A percentile compares a stretch with the other conserved stretches of the same genome.
phyloP scores from a whole-genome alignment of 352 stramenopile genomes.

The Thraustotheca clavata region DNA sequence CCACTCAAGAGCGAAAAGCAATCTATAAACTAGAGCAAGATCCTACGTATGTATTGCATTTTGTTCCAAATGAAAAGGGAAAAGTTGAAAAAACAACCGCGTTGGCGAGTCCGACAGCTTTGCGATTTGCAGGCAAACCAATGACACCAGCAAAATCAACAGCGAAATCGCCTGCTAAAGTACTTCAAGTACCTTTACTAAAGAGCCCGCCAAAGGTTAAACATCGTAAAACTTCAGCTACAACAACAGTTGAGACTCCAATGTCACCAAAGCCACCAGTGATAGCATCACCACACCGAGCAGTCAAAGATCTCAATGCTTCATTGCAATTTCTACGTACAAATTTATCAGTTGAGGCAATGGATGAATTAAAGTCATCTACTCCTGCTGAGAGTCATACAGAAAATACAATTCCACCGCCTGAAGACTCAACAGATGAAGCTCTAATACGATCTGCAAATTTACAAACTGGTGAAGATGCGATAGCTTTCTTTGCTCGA shows the following conservation, averaged over 20 bases:
- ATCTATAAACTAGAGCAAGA: constrained; percentile 8
- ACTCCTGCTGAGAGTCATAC: not conserved
- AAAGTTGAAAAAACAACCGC: not conserved
- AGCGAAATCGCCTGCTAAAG: constrained; percentile 6
- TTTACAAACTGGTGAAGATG: constrained; percentile 72
- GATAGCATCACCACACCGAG: not conserved
- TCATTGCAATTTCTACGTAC: constrained; percentile 13
- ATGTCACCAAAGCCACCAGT: not conserved
- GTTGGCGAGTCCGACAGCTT: not conserved
- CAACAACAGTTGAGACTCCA: not conserved
- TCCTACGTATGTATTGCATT: constrained; percentile 12
- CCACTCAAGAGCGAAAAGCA: constrained; percentile 1
- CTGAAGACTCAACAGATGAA: constrained; percentile 16
- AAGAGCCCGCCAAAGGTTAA: constrained; percentile 21
- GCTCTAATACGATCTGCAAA: constrained; percentile 12
- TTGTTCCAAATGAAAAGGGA: constrained; percentile 8
- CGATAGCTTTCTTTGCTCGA: constrained; percentile 91
- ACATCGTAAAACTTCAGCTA: not conserved
- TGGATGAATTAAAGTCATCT: not conserved
- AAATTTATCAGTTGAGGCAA: too few species aligned
- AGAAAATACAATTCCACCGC: not conserved
- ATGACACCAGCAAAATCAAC: constrained; percentile 3
- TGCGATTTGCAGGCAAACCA: not conserved
- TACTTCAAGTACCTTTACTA: constrained; percentile 8
- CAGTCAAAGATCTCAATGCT: constrained; percentile 2